Evolutionary conservation across 805 yeast species (phyloP).

Genomic region (Yamadazyma scolyti): DNA sequence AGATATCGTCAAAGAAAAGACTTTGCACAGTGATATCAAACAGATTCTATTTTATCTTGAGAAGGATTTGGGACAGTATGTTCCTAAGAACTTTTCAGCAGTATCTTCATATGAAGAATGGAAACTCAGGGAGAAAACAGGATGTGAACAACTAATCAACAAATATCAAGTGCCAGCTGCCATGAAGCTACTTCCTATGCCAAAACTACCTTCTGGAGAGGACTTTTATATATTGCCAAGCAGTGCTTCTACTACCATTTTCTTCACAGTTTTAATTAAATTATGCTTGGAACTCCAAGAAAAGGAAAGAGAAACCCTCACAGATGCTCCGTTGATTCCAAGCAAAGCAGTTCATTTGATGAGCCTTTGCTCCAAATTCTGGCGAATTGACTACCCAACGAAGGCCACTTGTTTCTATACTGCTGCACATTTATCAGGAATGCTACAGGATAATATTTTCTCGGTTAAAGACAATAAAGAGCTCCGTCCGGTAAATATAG

Average conservation of each 20-base stretch:
- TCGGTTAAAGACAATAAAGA: conserved; percentile 13
- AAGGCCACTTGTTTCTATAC: conserved; percentile 48
- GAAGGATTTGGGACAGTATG: conserved; percentile 41
- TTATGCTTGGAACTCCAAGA: conserved; percentile 30
- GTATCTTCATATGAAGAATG: conserved; percentile 24
- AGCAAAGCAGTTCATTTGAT: conserved; percentile 44
- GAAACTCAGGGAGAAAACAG: conserved; percentile 25
- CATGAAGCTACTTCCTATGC: conserved; percentile 25
- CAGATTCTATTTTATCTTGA: conserved; percentile 27
- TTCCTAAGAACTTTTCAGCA: conserved; percentile 20
- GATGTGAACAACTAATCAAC: conserved; percentile 18
- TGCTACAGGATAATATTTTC: conserved; percentile 24
- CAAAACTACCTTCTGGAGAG: conserved; percentile 30
- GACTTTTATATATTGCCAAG: conserved; percentile 37
- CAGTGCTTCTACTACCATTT: conserved; percentile 30
- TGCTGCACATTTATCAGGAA: conserved; percentile 38
- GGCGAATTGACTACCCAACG: conserved; percentile 56
- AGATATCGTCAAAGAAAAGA: conserved; percentile 35
- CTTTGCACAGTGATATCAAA: conserved; percentile 35
- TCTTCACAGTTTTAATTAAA: conserved; percentile 36
- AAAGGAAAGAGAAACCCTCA: conserved; percentile 4
- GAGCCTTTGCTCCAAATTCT: conserved; percentile 43
- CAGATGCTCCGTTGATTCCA: conserved; percentile 24
- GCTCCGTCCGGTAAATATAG: conserved; percentile 29
- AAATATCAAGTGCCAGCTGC: conserved; percentile 33